Percentiles rank a stretch among this genome's conserved stretches.
phyloP scores from a whole-genome alignment of 179 eudicot species.

The Camellia oleifera region DNA sequence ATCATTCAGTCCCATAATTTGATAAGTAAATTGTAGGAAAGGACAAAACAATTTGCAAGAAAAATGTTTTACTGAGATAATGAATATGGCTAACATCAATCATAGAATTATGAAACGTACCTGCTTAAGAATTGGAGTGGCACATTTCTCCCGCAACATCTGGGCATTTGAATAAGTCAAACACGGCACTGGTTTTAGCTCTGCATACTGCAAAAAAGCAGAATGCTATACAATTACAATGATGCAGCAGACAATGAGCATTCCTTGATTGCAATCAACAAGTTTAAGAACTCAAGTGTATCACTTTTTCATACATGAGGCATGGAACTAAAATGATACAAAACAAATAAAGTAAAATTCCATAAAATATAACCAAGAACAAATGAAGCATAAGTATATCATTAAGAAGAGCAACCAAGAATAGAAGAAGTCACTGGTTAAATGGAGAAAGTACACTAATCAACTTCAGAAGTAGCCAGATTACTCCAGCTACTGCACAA shows the following conservation, averaged over 20 bases:
- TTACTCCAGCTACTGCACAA: neutral
- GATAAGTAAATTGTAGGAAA: neutral
- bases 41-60: no score
- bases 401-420: neutral
- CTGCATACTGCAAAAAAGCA: slow-evolving; percentile 76
- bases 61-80: no score
- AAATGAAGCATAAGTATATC: neutral
- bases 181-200: slow-evolving; percentile 96
- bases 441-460: neutral
- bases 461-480: neutral
- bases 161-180: slow-evolving; percentile 82
- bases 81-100: no score
- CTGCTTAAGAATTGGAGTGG: slow-evolving; percentile 87
- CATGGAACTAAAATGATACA: neutral
- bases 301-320: neutral
- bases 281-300: slow-evolving; percentile 15
- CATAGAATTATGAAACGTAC: slow-evolving; percentile 27
- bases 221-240: neutral
- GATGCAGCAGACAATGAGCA: neutral
- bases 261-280: neutral
- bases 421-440: neutral
- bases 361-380: neutral
- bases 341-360: neutral
- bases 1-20: neutral
- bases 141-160: slow-evolving; percentile 75